Conservation (phyloP, 805 yeast genomes). For the Lipomyces oligophaga region DNA sequence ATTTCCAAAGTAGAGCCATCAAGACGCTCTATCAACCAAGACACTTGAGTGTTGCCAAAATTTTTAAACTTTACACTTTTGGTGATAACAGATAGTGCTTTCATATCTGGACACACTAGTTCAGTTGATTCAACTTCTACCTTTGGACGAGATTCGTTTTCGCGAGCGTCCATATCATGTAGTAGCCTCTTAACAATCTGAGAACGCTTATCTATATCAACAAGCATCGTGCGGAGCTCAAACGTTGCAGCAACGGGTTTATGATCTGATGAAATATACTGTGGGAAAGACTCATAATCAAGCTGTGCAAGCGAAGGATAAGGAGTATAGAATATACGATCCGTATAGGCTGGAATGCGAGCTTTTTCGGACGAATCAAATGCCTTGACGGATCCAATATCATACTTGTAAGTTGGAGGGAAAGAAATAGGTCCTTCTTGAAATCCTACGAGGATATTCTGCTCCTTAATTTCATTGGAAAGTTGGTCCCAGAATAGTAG, state of each 20-base stretch:
- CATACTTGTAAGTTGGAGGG: constrained; percentile 54
- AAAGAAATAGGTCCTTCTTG: constrained; percentile 48
- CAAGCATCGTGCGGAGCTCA: constrained; percentile 35
- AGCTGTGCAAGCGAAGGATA: constrained; percentile 26
- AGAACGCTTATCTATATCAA: constrained; percentile 41
- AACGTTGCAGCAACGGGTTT: constrained; percentile 49
- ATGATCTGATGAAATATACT: constrained; percentile 50
- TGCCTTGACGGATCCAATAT: constrained; percentile 28
- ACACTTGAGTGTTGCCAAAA: constrained; percentile 39
- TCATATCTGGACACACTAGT: constrained; percentile 32
- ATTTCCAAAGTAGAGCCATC: constrained; percentile 30
- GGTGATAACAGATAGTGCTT: constrained; percentile 30
- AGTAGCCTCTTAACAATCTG: constrained; percentile 40
- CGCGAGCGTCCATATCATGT: constrained; percentile 44
- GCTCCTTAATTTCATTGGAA: constrained; percentile 36
- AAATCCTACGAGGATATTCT: constrained; percentile 44
- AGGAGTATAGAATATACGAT: constrained; percentile 47
- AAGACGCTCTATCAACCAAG: constrained; percentile 41
- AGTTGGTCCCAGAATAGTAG: constrained; percentile 48
- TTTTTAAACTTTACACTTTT: constrained; percentile 38
- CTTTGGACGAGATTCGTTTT: constrained; percentile 44
- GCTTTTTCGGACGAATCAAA: constrained; percentile 30
- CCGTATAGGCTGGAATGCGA: constrained; percentile 58
- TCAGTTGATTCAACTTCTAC: constrained; percentile 42
- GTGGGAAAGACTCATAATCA: constrained; percentile 32